phyloP scores from a whole-genome alignment of 371 early-diverging fungal genomes.

The Rhizopus arrhizus region DNA sequence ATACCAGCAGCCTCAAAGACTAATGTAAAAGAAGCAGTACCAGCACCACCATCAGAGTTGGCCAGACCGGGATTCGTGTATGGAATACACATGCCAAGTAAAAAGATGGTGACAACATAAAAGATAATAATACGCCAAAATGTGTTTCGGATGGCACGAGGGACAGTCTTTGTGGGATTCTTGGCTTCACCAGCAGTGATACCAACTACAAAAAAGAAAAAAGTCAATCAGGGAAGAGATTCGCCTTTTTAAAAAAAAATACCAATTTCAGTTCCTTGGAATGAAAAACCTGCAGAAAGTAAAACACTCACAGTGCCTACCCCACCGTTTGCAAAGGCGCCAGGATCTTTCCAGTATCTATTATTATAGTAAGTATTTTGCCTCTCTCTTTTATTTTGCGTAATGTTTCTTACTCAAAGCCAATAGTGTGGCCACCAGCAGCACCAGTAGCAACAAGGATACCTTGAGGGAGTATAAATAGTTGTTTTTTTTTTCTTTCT shows the following conservation, averaged over 20 bases:
- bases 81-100: constrained; percentile 65
- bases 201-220: constrained; percentile 32
- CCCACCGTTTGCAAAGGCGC: constrained; percentile 75
- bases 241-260: constrained; percentile 12
- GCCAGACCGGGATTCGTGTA: constrained; percentile 53
- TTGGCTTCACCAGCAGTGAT: constrained; percentile 66
- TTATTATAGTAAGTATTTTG: neutral
- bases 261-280: constrained; percentile 78
- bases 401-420: constrained; percentile 45
- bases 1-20: constrained; percentile 70
- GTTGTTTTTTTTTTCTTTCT: neutral
- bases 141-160: constrained; percentile 68
- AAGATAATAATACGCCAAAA: constrained; percentile 76
- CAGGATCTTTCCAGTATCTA: constrained; percentile 69
- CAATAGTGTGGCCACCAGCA: constrained; percentile 60
- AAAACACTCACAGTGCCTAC: constrained; percentile 71
- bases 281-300: constrained; percentile 80
- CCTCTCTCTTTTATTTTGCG: neutral
- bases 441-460: constrained; percentile 65
- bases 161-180: constrained; percentile 68
- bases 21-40: constrained; percentile 65
- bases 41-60: constrained; percentile 35
- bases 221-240: too few species aligned
- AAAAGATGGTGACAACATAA: constrained; percentile 69
- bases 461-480: constrained; percentile 30